Conservation (phyloP, 139 green algal genomes). For the Edaphochlamys debaryana region DNA sequence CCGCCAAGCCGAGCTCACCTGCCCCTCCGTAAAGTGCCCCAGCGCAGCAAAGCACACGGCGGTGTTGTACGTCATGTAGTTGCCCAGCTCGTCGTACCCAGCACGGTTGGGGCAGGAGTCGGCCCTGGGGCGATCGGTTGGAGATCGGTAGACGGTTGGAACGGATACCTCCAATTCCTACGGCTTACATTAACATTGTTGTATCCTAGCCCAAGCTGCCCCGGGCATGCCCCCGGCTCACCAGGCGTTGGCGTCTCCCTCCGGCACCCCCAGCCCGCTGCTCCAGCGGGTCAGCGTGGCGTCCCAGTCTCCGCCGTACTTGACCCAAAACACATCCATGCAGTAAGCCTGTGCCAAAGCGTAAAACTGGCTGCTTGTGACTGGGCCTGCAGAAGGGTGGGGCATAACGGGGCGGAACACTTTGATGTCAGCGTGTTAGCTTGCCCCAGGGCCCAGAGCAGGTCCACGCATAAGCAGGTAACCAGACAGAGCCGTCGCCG, state of each 20-base stretch:
- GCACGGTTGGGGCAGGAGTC: too few species aligned
- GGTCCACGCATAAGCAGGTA: too few species aligned
- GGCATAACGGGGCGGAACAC: background rate
- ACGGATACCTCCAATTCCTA: too few species aligned
- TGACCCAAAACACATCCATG: slow-evolving; percentile 21
- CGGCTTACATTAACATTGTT: too few species aligned
- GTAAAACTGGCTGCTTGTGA: background rate
- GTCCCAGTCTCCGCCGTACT: slow-evolving; percentile 33
- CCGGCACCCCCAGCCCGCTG: background rate
- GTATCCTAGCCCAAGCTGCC: too few species aligned
- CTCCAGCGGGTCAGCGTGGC: background rate
- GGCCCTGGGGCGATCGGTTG: too few species aligned
- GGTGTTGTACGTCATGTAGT: slow-evolving; percentile 30
- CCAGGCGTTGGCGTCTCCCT: slow-evolving; percentile 9
- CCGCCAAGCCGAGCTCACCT: background rate
- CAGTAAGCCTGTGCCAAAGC: background rate
- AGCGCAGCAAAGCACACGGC: slow-evolving; percentile 20
- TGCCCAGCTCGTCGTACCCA: slow-evolving; percentile 39
- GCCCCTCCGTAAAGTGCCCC: background rate
- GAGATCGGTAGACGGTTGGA: too few species aligned
- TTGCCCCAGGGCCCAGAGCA: too few species aligned
- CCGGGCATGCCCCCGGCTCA: background rate
- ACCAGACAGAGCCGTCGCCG: too few species aligned
- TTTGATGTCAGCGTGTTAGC: background rate
- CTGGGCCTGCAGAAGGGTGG: background rate